Conservation (phyloP, 108 stramenopile genomes). For the Stephanodiscus minutulus region DNA sequence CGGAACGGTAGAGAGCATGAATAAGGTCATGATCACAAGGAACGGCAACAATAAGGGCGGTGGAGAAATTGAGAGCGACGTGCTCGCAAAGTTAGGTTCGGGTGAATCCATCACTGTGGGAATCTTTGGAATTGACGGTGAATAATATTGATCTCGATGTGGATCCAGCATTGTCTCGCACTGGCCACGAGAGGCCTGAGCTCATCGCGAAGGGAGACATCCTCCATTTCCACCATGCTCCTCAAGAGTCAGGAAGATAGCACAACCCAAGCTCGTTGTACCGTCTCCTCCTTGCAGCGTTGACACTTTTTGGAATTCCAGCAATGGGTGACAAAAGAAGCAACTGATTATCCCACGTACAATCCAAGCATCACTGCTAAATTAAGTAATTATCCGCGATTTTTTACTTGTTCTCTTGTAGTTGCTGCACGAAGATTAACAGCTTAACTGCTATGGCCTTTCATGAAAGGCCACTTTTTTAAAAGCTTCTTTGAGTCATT, state of each 20-base stretch:
- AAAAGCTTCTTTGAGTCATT: too few species aligned
- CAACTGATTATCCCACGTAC: too few species aligned
- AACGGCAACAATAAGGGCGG: background rate
- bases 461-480: too few species aligned
- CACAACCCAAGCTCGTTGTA: constrained; percentile 12
- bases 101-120: constrained; percentile 2
- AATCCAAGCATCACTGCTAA: too few species aligned
- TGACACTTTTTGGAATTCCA: constrained; percentile 44
- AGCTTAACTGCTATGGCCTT: too few species aligned
- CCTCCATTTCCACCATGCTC: constrained; percentile 19
- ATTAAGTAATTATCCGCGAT: too few species aligned
- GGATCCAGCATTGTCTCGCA: constrained; percentile 26
- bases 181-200: constrained; percentile 29
- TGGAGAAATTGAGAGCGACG: background rate
- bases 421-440: too few species aligned
- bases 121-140: constrained; percentile 1
- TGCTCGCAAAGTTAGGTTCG: constrained; percentile 5
- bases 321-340: too few species aligned
- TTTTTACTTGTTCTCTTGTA: too few species aligned
- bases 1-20: background rate
- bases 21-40: constrained; percentile 16
- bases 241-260: constrained; percentile 28
- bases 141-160: background rate
- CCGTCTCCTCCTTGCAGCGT: constrained; percentile 16
- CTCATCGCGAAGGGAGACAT: constrained; percentile 19